phyloP scores from a whole-genome alignment of 73 alveolate species.

The Blepharisma stoltei region DNA sequence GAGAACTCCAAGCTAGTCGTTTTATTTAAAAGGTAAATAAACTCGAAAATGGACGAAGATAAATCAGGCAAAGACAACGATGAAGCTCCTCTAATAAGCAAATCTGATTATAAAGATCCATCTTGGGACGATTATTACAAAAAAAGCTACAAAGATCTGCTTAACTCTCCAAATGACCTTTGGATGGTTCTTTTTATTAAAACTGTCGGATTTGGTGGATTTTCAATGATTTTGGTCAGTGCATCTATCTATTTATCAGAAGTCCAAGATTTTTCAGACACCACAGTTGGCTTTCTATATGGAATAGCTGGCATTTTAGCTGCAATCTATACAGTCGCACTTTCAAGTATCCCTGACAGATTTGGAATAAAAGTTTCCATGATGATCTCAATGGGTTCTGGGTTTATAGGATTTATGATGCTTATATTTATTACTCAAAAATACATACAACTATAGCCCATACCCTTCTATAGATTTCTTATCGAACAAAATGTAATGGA shows the following conservation, averaged over 20 bases:
- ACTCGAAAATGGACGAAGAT: too few relatives aligned
- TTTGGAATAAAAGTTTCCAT: neutral
- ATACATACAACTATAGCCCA: too few relatives aligned
- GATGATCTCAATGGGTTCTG: neutral
- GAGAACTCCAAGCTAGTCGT: too few relatives aligned
- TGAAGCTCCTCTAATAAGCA: too few relatives aligned
- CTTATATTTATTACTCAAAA: too few relatives aligned
- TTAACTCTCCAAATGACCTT: neutral
- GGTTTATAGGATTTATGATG: too few relatives aligned
- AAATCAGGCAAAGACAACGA: too few relatives aligned
- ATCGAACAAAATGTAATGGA: too few relatives aligned
- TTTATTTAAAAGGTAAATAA: too few relatives aligned
- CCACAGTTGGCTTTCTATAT: neutral
- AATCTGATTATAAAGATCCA: too few relatives aligned
- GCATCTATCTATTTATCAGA: neutral
- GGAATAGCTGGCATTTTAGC: neutral
- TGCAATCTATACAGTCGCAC: neutral
- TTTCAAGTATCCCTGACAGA: neutral
- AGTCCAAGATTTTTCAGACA: neutral
- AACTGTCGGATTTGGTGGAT: neutral
- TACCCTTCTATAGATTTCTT: too few relatives aligned
- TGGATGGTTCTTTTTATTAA: constrained; percentile 7
- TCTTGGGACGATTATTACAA: neutral
- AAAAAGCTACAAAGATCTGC: neutral
- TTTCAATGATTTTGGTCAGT: neutral